Conservation (phyloP, 1,139 yeast species). For the Magnusiomyces clavatus region DNA sequence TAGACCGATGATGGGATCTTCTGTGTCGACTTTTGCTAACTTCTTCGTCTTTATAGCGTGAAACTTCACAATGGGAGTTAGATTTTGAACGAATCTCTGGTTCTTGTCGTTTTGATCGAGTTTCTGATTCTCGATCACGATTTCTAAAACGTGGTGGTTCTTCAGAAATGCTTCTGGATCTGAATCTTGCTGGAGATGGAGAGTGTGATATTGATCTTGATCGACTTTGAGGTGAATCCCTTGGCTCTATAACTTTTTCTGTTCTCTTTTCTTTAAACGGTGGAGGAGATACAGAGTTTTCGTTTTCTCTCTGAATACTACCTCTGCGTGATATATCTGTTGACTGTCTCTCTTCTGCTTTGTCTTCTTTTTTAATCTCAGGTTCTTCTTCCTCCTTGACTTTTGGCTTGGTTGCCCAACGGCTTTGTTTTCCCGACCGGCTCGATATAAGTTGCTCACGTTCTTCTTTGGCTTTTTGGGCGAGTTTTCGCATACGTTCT, state of each 20-base stretch:
- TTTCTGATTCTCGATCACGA: background rate
- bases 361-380: background rate
- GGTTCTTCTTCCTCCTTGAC: background rate
- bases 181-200: slow-evolving; percentile 2
- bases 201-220: slow-evolving; percentile 6
- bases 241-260: too few species aligned
- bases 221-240: too few species aligned
- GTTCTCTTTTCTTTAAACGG: too few species aligned
- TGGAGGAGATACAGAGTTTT: too few species aligned
- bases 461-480: slow-evolving; percentile 47
- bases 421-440: too few species aligned
- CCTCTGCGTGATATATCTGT: background rate
- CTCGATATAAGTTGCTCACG: slow-evolving; percentile 13
- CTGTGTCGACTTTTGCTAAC: background rate
- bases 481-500: slow-evolving; percentile 47
- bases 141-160: background rate
- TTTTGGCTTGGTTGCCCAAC: background rate
- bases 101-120: background rate
- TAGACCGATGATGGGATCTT: slow-evolving; percentile 2
- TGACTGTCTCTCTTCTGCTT: background rate
- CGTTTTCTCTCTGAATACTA: background rate
- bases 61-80: background rate
- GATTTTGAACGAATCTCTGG: background rate
- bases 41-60: background rate
- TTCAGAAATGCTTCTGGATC: slow-evolving; percentile 5